Evolutionary conservation across 1,139 yeast genomes (phyloP), one percentile per base, ranked within the genome.

Genomic region (Wickerhamiella pararugosa): DNA sequence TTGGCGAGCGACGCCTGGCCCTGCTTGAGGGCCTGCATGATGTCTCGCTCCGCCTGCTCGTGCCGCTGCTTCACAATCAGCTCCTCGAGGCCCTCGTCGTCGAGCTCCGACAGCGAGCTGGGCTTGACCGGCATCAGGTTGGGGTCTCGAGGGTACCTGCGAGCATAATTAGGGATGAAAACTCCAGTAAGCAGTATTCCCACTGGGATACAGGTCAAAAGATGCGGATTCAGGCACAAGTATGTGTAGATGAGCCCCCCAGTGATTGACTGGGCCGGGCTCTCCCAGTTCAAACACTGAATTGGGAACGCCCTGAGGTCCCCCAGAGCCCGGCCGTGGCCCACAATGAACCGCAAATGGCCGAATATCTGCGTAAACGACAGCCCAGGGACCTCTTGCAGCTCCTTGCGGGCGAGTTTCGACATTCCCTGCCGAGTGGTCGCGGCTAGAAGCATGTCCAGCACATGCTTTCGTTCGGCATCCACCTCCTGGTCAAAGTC

Each of bases 141-240:
- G 7, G 40, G 43, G 28, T 35, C 32, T 2, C 45, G 34, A 11
- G 46, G 94, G 56, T 84, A 94, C 43, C 84, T 66, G 42, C 70
- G 66, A 21, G 74, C 64, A 53, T 77, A 86, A 1, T 82, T 84
- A 0, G 93, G 90, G 1, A 79, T 64, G 63, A 84, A 66, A 2
- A 79, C 63, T 0, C 76, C 78, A 47, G 70, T 65, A 32, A 79
- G 56, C 5, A 82, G 45, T 41, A 66, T 69, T 1, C 78, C 48
- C 32, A 81, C 54, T 0, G 96, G 95, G 35, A 77, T 64, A 1
- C 76, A 70, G 32, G 79, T 59, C 6, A 83, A 64, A 41, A 81
- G 61, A 54, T 76, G 77, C 0, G 95, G 95, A 63, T 81, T 71
- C 36, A 79, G 59, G 53, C 67, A 63, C 6, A 61, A 36, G 25